Percentiles rank a stretch among this genome's conserved stretches.
phyloP scores from a whole-genome alignment of 2,329 filamentous ascomycete species.

The Ceratocystis papillata region DNA sequence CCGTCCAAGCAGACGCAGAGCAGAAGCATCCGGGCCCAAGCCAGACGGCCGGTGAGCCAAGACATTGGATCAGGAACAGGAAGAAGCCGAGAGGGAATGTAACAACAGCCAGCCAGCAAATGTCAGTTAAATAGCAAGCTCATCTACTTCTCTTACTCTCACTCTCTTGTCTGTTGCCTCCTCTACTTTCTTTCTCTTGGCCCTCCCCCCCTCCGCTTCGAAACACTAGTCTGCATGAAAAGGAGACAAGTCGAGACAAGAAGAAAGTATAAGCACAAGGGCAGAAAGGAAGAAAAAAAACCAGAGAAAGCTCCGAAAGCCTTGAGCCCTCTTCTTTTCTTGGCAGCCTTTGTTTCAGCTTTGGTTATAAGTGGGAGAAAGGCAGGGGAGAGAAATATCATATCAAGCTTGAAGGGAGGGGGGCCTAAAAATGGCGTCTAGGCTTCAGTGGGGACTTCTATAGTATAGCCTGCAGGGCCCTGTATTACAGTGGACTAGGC shows the following conservation, averaged over 20 bases:
- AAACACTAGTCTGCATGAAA: slow-evolving; percentile 10
- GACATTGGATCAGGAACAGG: background rate
- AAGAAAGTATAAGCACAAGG: background rate
- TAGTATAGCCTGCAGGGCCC: background rate
- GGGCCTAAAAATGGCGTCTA: too few species aligned
- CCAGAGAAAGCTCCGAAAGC: background rate
- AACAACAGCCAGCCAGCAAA: background rate
- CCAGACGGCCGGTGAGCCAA: background rate
- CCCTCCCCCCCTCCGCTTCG: background rate
- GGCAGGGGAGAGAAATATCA: too few species aligned
- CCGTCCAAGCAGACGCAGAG: background rate
- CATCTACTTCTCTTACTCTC: background rate
- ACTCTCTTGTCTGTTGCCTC: background rate
- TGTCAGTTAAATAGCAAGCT: background rate
- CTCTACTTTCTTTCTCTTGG: background rate
- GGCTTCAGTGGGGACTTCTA: background rate
- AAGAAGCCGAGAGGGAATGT: slow-evolving; percentile 1
- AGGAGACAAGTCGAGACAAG: slow-evolving; percentile 2
- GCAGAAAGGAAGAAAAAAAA: background rate
- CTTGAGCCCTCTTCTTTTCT: background rate
- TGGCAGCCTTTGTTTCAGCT: slow-evolving; percentile 1
- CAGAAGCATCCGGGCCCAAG: too few species aligned
- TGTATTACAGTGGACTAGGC: too few species aligned
- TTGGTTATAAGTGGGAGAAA: background rate
- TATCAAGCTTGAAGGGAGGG: too few species aligned